phyloP scores from a whole-genome alignment of 1,139 yeast species.

The Candida anutae region DNA sequence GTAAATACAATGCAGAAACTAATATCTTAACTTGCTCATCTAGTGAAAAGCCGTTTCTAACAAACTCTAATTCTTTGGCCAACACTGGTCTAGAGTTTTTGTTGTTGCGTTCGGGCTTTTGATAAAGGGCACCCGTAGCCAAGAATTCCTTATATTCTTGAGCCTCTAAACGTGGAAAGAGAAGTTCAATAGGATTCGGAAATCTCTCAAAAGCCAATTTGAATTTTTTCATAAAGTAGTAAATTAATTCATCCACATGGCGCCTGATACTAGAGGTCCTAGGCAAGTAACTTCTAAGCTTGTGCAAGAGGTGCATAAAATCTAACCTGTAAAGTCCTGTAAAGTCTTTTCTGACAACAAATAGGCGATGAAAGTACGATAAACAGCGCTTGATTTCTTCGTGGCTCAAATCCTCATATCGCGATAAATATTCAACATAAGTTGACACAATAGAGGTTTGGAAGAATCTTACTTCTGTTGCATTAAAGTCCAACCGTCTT shows the following conservation, averaged over 20 bases:
- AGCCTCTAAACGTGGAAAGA: constrained; percentile 57
- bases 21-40: constrained; percentile 38
- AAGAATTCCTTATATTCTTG: constrained; percentile 28
- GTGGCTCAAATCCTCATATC: constrained; percentile 56
- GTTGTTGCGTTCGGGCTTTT: constrained; percentile 13
- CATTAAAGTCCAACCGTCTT: constrained; percentile 41
- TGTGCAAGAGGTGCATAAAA: constrained; percentile 43
- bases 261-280: constrained; percentile 33
- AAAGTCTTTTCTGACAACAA: constrained; percentile 53
- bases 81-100: constrained; percentile 15
- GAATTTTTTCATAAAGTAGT: constrained; percentile 60
- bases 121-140: constrained; percentile 44
- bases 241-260: constrained; percentile 60
- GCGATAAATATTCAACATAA: constrained; percentile 41
- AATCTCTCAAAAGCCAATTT: constrained; percentile 38
- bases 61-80: constrained; percentile 33
- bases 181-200: constrained; percentile 61
- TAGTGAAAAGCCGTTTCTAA: constrained; percentile 18
- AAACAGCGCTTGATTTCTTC: constrained; percentile 58
- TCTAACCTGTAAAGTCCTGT: constrained; percentile 67
- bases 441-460: constrained; percentile 41
- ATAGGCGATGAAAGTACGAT: constrained; percentile 64
- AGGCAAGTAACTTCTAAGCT: constrained; percentile 25
- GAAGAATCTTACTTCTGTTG: constrained; percentile 34
- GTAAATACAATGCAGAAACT: constrained; percentile 42